Base-by-base conservation (phyloP, 768 basidiomycete genomes). In the Vararia minispora region DNA sequence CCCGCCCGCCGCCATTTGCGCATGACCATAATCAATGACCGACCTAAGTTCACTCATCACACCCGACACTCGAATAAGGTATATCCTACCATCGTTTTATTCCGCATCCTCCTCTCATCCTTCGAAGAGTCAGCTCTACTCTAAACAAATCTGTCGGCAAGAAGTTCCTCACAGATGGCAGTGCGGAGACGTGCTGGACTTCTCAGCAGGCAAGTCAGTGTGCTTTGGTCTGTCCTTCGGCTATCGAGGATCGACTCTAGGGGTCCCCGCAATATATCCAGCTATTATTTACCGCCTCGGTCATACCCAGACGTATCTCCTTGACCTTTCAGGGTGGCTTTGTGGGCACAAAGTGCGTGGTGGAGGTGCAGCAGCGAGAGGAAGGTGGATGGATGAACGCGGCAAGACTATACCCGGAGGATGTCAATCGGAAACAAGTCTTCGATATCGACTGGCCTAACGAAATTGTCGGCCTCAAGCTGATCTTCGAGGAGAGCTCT, bases 281-380 rank as follows among this genome's bases (percentile, higher is more conserved):
- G 37, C 58, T 87, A 20, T 56, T 57, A 3, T 89, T 88, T 48
- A 34, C 61, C 5, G 49, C 58, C 5, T 65, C 55, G 34, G 72
- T 83, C n/a, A 48, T 68, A 25, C 82, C 81, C 3, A 66, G 60
- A 44, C 63, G 61, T 18, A 46, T 87, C 13, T 62, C 60, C 14
- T 44, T 87, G 45, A 86, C 79, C 2, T 90, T 90, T 52, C 86
- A 90, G 64, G 86, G 86, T 11, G 86, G 86, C 2, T 89, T 90
- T 54, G 87, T 80, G 0, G 85, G 83, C 14, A 79, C 70, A 6
- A 61, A 66, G 31, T 86, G 83, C 52, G 50, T 61, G 2, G 50
- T 87, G 7, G 60, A 69, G 30, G 51, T 65, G 17, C 58, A 24
- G 52, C 23, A 18, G 40, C 35, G 40, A 0, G 55, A 53, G 7